Evolutionary conservation across 805 yeast species (phyloP), one percentile per base, ranked within the genome.

Genomic region (Kodamaea fukazawae): DNA sequence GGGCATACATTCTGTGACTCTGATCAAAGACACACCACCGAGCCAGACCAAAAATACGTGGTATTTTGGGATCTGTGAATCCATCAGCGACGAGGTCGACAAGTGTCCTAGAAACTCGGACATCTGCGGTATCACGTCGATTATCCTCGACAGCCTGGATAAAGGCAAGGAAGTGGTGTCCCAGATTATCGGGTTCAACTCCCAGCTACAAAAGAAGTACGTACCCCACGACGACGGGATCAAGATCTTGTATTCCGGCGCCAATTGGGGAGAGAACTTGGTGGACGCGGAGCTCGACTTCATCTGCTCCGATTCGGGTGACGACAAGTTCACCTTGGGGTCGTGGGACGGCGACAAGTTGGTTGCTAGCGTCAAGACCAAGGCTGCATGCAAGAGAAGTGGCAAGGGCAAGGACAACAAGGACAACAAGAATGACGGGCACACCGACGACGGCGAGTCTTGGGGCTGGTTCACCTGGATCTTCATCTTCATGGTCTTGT

Each of bases 391-490:
- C 51, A 44, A 58, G 4, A 50, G 54, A 16, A 56, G 61, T 16
- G 61, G 63, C 29, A 49, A 56, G 23, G 63, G 61, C 18, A 49
- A 51, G 26, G 60, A 61, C 53, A 57, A 8, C 45, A 47, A 10
- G 9, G 30, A 27, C 8, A 26, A 34, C 29, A 46, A 53, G 15
- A 49, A 59, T 11, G 50, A 49, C 54, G 59, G 51, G 40, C 46
- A 43, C 17, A 35, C 36, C 25, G 47, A 42, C 17, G 46, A 42
- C 32, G 72, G 71, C 14, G 73, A 68, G 47, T 79, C 81, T 43
- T 80, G 91, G 82, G 93, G 95, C 38, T 78, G 90, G 74, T 78
- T 90, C 57, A 77, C 89, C 2, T 86, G 91, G 81, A 54, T 88
- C 7, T 86, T 90, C 55, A 81, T 90, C 49, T 63, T 89, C 44